Evolutionary conservation across 1,284 basidiomycete species (phyloP), one percentile per base, ranked within the genome.

Genomic region (Puccinia horiana): DNA sequence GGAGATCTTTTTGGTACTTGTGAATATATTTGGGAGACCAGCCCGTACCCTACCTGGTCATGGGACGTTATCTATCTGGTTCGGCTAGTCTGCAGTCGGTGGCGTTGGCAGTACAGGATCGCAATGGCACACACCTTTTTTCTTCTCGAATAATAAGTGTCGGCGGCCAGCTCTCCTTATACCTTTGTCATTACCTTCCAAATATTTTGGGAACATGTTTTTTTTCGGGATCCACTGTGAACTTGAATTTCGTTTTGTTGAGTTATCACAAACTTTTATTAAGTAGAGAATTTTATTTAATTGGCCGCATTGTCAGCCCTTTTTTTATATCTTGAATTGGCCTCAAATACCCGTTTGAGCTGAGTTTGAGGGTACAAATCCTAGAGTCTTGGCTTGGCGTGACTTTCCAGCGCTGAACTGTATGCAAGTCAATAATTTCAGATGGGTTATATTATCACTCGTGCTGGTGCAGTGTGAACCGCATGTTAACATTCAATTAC

Each of bases 141-240:
- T n/a, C 52, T 20, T 9, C 16, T 47, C 20, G 52, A 5, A 23
- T 23, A 5, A 54, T n/a, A 16, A 61, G 29, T 2, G 58, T 20
- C n/a, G 16, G 1, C 58, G 1, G 12, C 8, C 32, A 8, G 58
- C 26, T 18, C 58, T 35, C 16, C 16, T 35, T 65, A 37, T 42
- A 42, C 32, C 37, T 16, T 12, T n/a, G 23, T 32, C 3, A 35
- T 16, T 6, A 35, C 63, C 40, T 5, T 65, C 32, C 37, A 65
- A 65, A 1, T 42, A 65, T 65, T 65, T 65, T 65, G 63, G 63
- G 63, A 65, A 42, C 63, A 40, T 65, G 14, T 18, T 65, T 16
- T 42, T 32, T 11, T 58, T 58, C 9, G 11, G 6, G 35, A 18
- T 35, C 40, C 23, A 42, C 32, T 65, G 11, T 65, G 6, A 8